A percentile compares a stretch with the other conserved stretches of the same genome.
phyloP scores from a whole-genome alignment of 2,329 filamentous ascomycete species.

The Verticillium alfalfae region DNA sequence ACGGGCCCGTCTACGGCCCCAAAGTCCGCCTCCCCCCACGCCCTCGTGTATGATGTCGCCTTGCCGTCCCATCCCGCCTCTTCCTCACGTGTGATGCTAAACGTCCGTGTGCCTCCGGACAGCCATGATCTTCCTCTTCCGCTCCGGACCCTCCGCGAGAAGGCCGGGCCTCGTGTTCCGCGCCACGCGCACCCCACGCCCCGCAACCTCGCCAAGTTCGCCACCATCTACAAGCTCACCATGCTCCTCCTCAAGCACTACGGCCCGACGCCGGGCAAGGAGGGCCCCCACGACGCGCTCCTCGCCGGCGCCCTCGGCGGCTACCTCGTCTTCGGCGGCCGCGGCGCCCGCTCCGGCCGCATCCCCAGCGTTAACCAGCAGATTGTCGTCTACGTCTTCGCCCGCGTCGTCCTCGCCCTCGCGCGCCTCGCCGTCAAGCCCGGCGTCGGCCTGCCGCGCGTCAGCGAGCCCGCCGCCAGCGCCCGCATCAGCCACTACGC shows the following conservation, averaged over 20 bases:
- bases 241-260: conserved; percentile 69
- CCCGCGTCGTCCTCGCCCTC: conserved; percentile 77
- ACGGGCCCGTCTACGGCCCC: conserved; percentile 92
- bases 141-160: conserved; percentile 78
- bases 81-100: background rate
- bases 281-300: conserved; percentile 75
- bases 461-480: conserved; percentile 41
- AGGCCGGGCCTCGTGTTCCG: conserved; percentile 69
- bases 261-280: conserved; percentile 53
- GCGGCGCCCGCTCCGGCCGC: conserved; percentile 49
- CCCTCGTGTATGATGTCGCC: conserved; percentile 60
- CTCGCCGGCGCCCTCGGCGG: conserved; percentile 83
- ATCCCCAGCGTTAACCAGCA: conserved; percentile 86
- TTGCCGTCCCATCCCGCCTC: background rate
- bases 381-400: conserved; percentile 97
- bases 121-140: conserved; percentile 95
- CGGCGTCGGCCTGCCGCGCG: conserved; percentile 40
- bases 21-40: conserved; percentile 99
- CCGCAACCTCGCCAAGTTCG: conserved; percentile 85
- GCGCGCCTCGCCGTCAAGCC: conserved; percentile 77
- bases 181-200: conserved; percentile 90
- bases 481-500: conserved; percentile 59
- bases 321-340: conserved; percentile 81
- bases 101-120: background rate
- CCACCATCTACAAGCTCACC: conserved; percentile 79